Percentiles rank a stretch among this genome's conserved stretches.
Evolutionary conservation across 2,329 filamentous ascomycete genomes (phyloP).

Genomic region (Exophiala sp.): DNA sequence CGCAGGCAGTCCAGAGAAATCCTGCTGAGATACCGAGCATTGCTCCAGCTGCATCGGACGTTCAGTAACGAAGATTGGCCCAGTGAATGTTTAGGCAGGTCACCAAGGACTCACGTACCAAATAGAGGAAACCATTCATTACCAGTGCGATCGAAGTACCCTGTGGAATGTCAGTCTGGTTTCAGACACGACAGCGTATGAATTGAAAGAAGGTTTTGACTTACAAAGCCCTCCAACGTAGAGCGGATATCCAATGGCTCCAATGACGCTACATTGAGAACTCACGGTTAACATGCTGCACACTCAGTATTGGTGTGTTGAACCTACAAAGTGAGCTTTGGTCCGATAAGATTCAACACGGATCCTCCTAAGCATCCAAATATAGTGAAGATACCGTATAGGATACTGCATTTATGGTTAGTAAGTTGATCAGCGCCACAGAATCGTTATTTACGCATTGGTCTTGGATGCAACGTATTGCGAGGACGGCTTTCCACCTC

Average conservation of each 20-base stretch:
- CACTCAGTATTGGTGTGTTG: too few relatives aligned
- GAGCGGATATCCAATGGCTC: slow-evolving; percentile 18
- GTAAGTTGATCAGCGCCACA: not conserved
- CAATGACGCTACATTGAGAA: slow-evolving; percentile 1
- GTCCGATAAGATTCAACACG: slow-evolving; percentile 20
- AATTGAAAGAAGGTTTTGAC: not conserved
- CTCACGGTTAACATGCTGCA: too few relatives aligned
- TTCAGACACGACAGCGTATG: not conserved
- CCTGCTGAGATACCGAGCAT: slow-evolving; percentile 12
- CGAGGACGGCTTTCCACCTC: slow-evolving; percentile 22
- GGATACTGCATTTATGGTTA: slow-evolving; percentile 13
- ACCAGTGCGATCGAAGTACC: slow-evolving; percentile 23
- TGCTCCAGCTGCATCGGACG: slow-evolving; percentile 1
- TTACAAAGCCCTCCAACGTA: slow-evolving; percentile 13
- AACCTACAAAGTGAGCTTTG: slow-evolving; percentile 8
- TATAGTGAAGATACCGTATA: slow-evolving; percentile 23
- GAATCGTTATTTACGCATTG: not conserved
- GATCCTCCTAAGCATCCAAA: slow-evolving; percentile 13
- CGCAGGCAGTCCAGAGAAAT: slow-evolving; percentile 13
- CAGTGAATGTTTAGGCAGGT: too few relatives aligned
- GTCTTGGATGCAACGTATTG: slow-evolving; percentile 12
- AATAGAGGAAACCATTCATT: slow-evolving; percentile 18
- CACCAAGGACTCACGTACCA: not conserved
- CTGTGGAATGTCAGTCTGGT: slow-evolving; percentile 1
- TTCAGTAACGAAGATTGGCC: too few relatives aligned